phyloP scores from a whole-genome alignment of 2,329 filamentous ascomycete species.

The Zymoseptoria ardabiliae region DNA sequence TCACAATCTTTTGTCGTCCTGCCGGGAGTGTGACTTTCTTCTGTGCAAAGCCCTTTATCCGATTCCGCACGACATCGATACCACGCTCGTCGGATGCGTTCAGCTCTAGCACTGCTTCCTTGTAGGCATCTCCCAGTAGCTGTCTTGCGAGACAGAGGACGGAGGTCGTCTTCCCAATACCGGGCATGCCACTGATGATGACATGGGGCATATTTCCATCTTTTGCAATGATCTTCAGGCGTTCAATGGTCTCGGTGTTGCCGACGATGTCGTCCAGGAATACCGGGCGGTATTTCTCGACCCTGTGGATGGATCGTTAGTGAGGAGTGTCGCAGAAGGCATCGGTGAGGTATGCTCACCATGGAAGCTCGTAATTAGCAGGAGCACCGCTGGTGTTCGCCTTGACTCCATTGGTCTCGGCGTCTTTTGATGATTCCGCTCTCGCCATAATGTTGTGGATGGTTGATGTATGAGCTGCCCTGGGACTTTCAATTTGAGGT shows the following conservation, averaged over 20 bases:
- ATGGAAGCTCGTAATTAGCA: slow-evolving; percentile 66
- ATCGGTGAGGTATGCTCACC: too few relatives aligned
- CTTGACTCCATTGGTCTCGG: slow-evolving; percentile 37
- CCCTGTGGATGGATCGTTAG: slow-evolving; percentile 54
- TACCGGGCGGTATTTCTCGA: slow-evolving; percentile 93
- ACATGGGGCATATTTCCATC: slow-evolving; percentile 99
- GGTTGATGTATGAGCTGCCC: neutral
- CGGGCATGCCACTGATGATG: slow-evolving; percentile 99
- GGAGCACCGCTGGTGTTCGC: slow-evolving; percentile 32
- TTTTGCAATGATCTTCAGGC: slow-evolving; percentile 94
- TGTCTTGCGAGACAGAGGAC: slow-evolving; percentile 89
- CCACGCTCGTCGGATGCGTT: slow-evolving; percentile 95
- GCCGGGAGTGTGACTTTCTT: slow-evolving; percentile 94
- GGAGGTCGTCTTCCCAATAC: slow-evolving; percentile 96
- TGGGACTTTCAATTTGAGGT: neutral
- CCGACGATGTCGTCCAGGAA: slow-evolving; percentile 96
- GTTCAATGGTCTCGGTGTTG: slow-evolving; percentile 95
- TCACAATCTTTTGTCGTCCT: slow-evolving; percentile 91
- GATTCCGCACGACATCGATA: slow-evolving; percentile 93
- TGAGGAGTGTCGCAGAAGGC: too few relatives aligned
- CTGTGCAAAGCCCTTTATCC: slow-evolving; percentile 97
- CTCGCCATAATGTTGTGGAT: slow-evolving; percentile 33
- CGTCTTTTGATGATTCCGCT: slow-evolving; percentile 45
- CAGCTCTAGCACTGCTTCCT: slow-evolving; percentile 91
- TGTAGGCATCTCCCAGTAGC: slow-evolving; percentile 76